Conservation (phyloP, 352 stramenopile genomes). For the Phytophthora citricola region DNA sequence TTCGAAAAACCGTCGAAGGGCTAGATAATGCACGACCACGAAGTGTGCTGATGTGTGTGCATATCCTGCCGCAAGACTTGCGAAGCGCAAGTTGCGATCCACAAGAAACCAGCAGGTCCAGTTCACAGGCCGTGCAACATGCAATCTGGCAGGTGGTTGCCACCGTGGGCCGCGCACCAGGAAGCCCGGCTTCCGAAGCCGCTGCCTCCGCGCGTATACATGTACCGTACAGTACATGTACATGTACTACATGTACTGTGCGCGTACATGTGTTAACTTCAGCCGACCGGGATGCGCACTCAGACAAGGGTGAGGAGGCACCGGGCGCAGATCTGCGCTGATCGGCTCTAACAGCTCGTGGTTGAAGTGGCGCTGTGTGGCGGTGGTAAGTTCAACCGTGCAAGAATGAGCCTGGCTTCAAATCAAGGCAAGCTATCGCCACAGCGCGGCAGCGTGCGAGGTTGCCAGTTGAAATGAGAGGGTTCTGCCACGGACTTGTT, state of each 20-base stretch:
- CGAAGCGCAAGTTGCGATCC: too few species aligned
- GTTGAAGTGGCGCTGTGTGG: slow-evolving; percentile 19
- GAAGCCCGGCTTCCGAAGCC: too few species aligned
- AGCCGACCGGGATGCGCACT: slow-evolving; percentile 9
- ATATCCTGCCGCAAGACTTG: too few species aligned
- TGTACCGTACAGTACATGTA: not conserved
- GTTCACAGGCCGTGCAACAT: too few species aligned
- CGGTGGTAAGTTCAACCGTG: slow-evolving; percentile 23
- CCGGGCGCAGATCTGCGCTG: not conserved
- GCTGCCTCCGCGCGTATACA: too few species aligned
- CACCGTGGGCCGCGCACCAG: too few species aligned
- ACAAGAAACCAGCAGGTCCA: too few species aligned
- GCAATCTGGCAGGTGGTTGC: too few species aligned
- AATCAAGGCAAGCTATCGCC: not conserved
- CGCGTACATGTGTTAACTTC: slow-evolving; percentile 8
- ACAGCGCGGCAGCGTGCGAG: too few species aligned
- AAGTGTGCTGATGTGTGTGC: not conserved
- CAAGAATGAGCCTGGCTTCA: slow-evolving; percentile 14
- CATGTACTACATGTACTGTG: not conserved
- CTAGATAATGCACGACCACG: not conserved
- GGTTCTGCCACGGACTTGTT: too few species aligned
- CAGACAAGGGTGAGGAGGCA: slow-evolving; percentile 6
- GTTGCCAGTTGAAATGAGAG: too few species aligned
- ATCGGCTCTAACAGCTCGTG: slow-evolving; percentile 9
- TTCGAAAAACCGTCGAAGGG: slow-evolving; percentile 13